Percentiles rank a stretch among this genome's conserved stretches.
phyloP scores from a whole-genome alignment of 768 basidiomycete genomes.

The Suillus discolor region DNA sequence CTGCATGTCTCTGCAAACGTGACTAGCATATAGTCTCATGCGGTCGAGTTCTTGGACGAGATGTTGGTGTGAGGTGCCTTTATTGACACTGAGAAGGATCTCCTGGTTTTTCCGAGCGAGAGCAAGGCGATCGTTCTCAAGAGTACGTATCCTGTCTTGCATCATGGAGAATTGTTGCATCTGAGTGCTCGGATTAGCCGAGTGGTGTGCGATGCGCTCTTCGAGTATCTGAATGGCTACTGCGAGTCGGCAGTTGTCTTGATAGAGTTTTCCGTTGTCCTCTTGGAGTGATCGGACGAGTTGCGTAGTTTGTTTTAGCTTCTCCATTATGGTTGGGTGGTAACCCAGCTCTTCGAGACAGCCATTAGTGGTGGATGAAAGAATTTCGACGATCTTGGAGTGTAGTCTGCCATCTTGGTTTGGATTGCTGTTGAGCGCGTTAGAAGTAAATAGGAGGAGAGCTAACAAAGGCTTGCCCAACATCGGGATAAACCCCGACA shows the following conservation, averaged over 20 bases:
- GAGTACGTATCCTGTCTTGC: slow-evolving; percentile 28
- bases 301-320: slow-evolving; percentile 24
- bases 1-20: slow-evolving; percentile 22
- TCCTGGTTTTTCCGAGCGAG: slow-evolving; percentile 30
- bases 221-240: slow-evolving; percentile 32
- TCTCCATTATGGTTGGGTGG: slow-evolving; percentile 40
- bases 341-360: slow-evolving; percentile 52
- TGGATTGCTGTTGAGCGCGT: neutral
- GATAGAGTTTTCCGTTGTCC: slow-evolving; percentile 37
- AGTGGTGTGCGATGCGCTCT: slow-evolving; percentile 27
- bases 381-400: slow-evolving; percentile 43
- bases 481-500: neutral
- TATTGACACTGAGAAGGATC: slow-evolving; percentile 17
- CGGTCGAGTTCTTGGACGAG: slow-evolving; percentile 20
- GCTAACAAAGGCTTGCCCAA: neutral
- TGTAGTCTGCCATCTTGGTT: slow-evolving; percentile 19
- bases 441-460: neutral
- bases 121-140: slow-evolving; percentile 21
- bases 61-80: slow-evolving; percentile 19
- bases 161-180: slow-evolving; percentile 20
- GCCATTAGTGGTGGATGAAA: slow-evolving; percentile 46
- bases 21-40: slow-evolving; percentile 9
- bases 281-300: slow-evolving; percentile 34
- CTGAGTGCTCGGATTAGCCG: slow-evolving; percentile 20
- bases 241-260: slow-evolving; percentile 40